phyloP scores from a whole-genome alignment of 2,329 filamentous ascomycete species.

The Didymella glomerata region DNA sequence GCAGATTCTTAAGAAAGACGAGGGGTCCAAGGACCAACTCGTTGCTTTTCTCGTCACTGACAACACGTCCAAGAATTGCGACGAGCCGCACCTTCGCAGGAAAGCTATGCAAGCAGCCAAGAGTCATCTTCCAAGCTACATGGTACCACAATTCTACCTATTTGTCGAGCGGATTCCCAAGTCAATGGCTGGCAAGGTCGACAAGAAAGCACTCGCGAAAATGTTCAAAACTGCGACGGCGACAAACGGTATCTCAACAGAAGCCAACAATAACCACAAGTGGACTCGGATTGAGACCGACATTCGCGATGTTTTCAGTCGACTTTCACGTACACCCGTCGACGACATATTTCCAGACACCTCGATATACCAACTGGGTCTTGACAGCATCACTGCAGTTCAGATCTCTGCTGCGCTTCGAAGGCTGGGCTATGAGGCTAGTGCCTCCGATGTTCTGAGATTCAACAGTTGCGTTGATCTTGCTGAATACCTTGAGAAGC shows the following conservation, averaged over 20 bases:
- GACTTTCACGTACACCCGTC: conserved; percentile 63
- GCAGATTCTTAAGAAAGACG: conserved; percentile 43
- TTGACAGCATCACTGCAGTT: conserved; percentile 88
- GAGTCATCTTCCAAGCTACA: conserved; percentile 47
- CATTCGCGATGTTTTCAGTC: conserved; percentile 66
- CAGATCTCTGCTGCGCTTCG: conserved; percentile 77
- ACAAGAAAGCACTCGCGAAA: conserved; percentile 45
- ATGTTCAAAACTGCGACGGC: conserved; percentile 41
- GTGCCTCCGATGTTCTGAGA: conserved; percentile 78
- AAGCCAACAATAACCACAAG: conserved; percentile 15
- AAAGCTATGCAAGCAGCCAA: conserved; percentile 30
- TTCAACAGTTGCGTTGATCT: conserved; percentile 48
- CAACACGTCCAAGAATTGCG: conserved; percentile 8
- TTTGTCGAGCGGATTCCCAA: conserved; percentile 45
- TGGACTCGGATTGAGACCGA: conserved; percentile 63
- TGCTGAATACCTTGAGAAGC: conserved; percentile 33
- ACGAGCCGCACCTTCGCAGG: conserved; percentile 28
- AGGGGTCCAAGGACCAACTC: conserved; percentile 44
- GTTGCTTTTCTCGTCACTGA: conserved; percentile 44
- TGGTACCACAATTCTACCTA: conserved; percentile 51
- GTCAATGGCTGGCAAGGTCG: conserved; percentile 54
- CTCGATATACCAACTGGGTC: conserved; percentile 85
- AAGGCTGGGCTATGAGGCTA: conserved; percentile 64
- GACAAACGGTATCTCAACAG: conserved; percentile 3
- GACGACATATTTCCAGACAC: conserved; percentile 66